These are phyloP conservation scores for Ustilago trichophora DNA, from an alignment of 1,284 basidiomycete genomes.

Conservation along the genomic window DNA sequence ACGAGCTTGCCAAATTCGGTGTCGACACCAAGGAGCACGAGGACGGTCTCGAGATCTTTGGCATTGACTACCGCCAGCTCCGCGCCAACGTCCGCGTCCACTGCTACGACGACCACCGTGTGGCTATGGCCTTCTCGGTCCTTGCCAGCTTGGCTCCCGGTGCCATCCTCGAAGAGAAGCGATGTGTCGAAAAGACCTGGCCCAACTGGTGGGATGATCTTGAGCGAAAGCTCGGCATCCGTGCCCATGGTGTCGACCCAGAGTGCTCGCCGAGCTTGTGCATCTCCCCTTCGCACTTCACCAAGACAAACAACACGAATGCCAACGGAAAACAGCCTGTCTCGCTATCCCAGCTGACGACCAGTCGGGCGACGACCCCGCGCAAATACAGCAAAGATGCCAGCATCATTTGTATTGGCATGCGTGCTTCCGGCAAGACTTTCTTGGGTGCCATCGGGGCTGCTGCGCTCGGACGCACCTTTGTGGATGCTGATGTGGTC, in stretches of 20 bases:
- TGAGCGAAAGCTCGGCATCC: slow-evolving; percentile 92
- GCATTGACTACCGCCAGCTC: slow-evolving; percentile 73
- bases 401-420: slow-evolving; percentile 87
- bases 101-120: slow-evolving; percentile 98
- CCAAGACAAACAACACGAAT: slow-evolving; percentile 58
- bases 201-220: slow-evolving; percentile 99
- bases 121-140: slow-evolving; percentile 97
- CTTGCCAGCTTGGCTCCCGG: slow-evolving; percentile 77
- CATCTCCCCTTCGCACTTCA: slow-evolving; percentile 52
- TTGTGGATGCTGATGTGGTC: slow-evolving; percentile 86
- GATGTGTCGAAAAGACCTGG: slow-evolving; percentile 99
- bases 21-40: slow-evolving; percentile 90
- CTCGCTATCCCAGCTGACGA: slow-evolving; percentile 17
- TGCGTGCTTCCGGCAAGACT: slow-evolving; percentile 97
- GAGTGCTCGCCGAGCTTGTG: slow-evolving; percentile 45
- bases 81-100: slow-evolving; percentile 77
- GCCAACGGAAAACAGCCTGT: slow-evolving; percentile 11
- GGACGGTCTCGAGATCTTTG: slow-evolving; percentile 90
- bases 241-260: slow-evolving; percentile 84
- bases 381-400: slow-evolving; percentile 69
- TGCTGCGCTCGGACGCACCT: slow-evolving; percentile 77
- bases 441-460: slow-evolving; percentile 85
- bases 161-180: slow-evolving; percentile 90
- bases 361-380: slow-evolving; percentile 41
- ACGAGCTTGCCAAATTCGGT: slow-evolving; percentile 94